Evolutionary conservation across 768 basidiomycete species (phyloP).

Genomic region (Gloeostereum incarnatum): DNA sequence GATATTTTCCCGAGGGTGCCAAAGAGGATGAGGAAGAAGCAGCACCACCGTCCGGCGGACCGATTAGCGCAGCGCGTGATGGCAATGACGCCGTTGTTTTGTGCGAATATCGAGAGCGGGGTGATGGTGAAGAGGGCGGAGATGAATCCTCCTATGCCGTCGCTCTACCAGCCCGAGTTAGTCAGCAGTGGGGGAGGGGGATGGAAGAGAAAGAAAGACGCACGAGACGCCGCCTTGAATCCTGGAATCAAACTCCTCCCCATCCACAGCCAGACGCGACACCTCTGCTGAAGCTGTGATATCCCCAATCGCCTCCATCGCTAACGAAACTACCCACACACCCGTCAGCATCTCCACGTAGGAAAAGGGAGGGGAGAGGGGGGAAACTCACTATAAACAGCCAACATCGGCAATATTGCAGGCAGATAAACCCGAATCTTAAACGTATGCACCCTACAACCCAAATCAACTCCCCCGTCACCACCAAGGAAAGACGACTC

Average conservation of each 20-base stretch:
- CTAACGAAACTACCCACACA: constrained; percentile 66
- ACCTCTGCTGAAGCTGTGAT: constrained; percentile 79
- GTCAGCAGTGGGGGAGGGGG: constrained; percentile 32
- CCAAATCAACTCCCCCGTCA: not conserved
- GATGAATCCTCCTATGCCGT: constrained; percentile 74
- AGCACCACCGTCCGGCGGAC: constrained; percentile 74
- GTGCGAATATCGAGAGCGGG: constrained; percentile 73
- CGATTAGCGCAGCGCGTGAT: constrained; percentile 81
- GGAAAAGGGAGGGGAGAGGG: too few relatives aligned
- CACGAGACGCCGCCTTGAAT: constrained; percentile 79
- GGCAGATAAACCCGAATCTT: constrained; percentile 71
- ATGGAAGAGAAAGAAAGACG: constrained; percentile 12
- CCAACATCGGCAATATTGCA: constrained; percentile 40
- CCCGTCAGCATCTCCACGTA: not conserved
- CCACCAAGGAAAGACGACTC: constrained; percentile 3
- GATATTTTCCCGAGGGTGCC: constrained; percentile 77
- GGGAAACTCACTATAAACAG: constrained; percentile 22
- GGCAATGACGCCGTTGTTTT: constrained; percentile 75
- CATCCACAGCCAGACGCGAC: constrained; percentile 64
- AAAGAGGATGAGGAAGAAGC: constrained; percentile 69
- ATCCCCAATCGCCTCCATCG: constrained; percentile 84
- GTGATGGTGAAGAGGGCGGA: constrained; percentile 77
- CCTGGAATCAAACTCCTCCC: constrained; percentile 68
- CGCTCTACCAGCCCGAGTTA: constrained; percentile 42
- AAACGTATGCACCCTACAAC: constrained; percentile 59